Conservation (phyloP, 1,284 basidiomycete genomes). For the Golubevia pallescens region DNA sequence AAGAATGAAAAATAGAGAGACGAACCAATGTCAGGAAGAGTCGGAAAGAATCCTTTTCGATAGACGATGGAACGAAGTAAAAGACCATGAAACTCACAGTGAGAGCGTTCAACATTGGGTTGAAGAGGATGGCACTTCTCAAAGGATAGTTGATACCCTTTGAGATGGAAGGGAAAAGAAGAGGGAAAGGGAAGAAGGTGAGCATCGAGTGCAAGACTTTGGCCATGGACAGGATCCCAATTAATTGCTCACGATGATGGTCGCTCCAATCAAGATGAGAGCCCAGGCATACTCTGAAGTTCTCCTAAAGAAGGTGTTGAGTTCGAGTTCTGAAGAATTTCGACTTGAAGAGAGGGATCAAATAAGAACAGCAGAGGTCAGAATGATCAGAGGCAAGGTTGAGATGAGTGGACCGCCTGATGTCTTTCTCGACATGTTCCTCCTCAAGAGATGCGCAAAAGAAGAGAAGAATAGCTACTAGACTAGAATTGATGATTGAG, state of each 20-base stretch:
- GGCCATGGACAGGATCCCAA: neutral
- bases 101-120: slow-evolving; percentile 74
- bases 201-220: neutral
- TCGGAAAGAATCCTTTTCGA: slow-evolving; percentile 1
- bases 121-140: slow-evolving; percentile 70
- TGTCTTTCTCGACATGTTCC: too few species aligned
- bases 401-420: too few species aligned
- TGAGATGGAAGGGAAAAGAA: neutral
- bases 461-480: too few species aligned
- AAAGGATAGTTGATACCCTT: slow-evolving; percentile 75
- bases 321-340: slow-evolving; percentile 73
- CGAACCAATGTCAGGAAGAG: neutral
- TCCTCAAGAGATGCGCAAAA: neutral
- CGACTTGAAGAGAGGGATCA: slow-evolving; percentile 67
- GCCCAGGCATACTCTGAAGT: slow-evolving; percentile 76
- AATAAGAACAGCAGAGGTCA: slow-evolving; percentile 1
- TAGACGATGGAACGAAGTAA: too few species aligned
- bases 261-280: slow-evolving; percentile 67
- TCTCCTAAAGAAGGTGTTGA: slow-evolving; percentile 69
- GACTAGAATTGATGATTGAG: too few species aligned
- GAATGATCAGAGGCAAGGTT: slow-evolving; percentile 1
- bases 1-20: slow-evolving; percentile 65
- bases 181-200: slow-evolving; percentile 25
- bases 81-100: slow-evolving; percentile 10
- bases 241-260: slow-evolving; percentile 70